Evolutionary conservation across 371 early-diverging fungal genomes (phyloP).

Genomic region (Nematocida ausubeli): DNA sequence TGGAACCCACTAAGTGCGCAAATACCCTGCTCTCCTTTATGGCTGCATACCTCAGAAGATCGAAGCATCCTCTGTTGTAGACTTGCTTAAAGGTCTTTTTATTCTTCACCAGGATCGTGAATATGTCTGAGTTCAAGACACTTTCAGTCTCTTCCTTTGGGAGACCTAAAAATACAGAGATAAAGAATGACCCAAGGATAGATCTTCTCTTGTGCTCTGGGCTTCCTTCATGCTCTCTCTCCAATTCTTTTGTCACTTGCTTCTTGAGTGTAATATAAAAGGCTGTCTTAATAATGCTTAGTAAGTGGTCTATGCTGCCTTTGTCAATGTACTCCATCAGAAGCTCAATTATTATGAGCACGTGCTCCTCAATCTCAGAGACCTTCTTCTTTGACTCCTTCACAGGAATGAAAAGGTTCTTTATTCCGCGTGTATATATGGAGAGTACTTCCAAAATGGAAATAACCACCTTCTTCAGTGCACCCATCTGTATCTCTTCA

Average conservation of each 20-base stretch:
- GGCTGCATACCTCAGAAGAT: slow-evolving; percentile 1
- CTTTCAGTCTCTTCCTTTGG: slow-evolving; percentile 3
- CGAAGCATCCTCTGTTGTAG: slow-evolving; percentile 1
- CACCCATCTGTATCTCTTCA: not conserved
- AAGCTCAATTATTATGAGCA: slow-evolving; percentile 2
- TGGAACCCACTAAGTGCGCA: not conserved
- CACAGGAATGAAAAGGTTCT: not conserved
- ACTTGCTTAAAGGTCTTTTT: slow-evolving; percentile 5
- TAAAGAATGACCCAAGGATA: slow-evolving; percentile 2
- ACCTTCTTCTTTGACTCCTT: not conserved
- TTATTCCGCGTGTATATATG: slow-evolving; percentile 8
- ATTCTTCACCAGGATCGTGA: slow-evolving; percentile 6
- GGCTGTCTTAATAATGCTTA: slow-evolving; percentile 5
- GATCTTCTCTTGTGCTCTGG: not conserved
- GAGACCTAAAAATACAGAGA: slow-evolving; percentile 6
- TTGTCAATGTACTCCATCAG: slow-evolving; percentile 10
- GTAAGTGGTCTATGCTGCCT: slow-evolving; percentile 10
- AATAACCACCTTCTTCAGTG: not conserved
- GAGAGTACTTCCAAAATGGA: slow-evolving; percentile 13
- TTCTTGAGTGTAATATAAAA: not conserved
- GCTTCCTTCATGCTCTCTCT: not conserved
- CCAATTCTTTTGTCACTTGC: not conserved
- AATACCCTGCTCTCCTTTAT: slow-evolving; percentile 4
- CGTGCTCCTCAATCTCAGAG: slow-evolving; percentile 7
- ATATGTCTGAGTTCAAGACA: slow-evolving; percentile 12